Conservation (phyloP, 1,284 basidiomycete species). For the Fomitiporia mediterranea region DNA sequence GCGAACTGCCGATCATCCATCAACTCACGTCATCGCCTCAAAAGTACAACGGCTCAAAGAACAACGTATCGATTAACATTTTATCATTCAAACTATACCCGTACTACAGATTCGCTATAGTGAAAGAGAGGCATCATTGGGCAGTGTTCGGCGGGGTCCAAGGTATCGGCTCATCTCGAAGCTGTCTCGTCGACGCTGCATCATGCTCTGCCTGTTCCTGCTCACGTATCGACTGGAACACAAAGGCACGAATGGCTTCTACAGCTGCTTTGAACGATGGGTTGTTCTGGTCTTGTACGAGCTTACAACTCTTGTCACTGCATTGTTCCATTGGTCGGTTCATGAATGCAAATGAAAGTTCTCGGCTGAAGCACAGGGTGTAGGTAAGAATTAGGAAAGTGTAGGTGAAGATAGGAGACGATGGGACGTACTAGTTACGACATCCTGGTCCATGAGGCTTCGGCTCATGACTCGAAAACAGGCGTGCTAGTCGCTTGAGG, state of each 20-base stretch:
- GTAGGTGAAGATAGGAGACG: not conserved
- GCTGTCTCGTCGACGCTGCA: not conserved
- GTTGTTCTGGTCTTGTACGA: not conserved
- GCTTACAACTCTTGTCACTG: constrained; percentile 1
- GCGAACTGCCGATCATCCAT: no score
- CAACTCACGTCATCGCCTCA: no score
- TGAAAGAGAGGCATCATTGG: no score
- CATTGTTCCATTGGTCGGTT: constrained; percentile 1
- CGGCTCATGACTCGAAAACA: not conserved
- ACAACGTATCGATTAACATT: no score
- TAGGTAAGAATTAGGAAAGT: not conserved
- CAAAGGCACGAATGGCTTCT: not conserved
- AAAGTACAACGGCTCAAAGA: no score
- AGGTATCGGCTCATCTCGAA: not conserved
- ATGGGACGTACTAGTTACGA: not conserved
- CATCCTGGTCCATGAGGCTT: not conserved
- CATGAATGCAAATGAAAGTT: not conserved
- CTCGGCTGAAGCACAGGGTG: not conserved
- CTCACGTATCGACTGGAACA: not conserved
- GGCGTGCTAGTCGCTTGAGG: not conserved
- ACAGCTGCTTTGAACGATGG: not conserved
- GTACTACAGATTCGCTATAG: no score
- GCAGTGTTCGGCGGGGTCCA: no score
- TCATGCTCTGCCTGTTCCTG: not conserved
- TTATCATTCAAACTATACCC: no score